Conservation (phyloP, 1,139 yeast genomes). For the Candida tunisiensis region DNA sequence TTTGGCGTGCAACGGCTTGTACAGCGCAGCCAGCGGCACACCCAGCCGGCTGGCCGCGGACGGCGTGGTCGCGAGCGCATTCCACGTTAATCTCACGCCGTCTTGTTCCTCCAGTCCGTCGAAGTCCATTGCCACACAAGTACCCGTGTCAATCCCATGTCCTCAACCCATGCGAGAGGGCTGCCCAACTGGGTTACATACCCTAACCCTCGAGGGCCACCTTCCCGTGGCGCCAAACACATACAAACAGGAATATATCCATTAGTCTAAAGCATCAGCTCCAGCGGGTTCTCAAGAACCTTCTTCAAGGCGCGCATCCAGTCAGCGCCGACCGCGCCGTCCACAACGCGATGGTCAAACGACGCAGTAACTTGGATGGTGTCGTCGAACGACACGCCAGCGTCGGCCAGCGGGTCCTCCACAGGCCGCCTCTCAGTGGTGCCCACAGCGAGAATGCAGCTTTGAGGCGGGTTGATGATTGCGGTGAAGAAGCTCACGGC, state of each 20-base stretch:
- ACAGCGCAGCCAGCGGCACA: conserved; percentile 46
- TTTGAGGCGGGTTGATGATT: conserved; percentile 95
- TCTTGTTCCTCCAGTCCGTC: conserved; percentile 48
- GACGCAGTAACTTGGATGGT: conserved; percentile 88
- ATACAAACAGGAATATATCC: conserved; percentile 16
- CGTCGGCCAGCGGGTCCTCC: conserved; percentile 80
- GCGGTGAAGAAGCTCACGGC: conserved; percentile 91
- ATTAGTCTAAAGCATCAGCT: conserved; percentile 48
- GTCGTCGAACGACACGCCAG: conserved; percentile 85
- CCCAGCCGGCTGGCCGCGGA: conserved; percentile 41
- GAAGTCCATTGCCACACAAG: conserved; percentile 32
- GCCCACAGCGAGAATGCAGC: conserved; percentile 86
- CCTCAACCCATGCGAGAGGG: no score
- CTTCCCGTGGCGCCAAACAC: conserved; percentile 1
- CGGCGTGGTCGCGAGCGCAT: conserved; percentile 41
- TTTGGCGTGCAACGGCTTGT: conserved; percentile 46
- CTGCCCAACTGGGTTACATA: no score
- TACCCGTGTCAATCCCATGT: no score
- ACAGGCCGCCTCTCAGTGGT: conserved; percentile 87
- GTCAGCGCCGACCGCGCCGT: conserved; percentile 97
- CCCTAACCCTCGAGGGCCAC: background rate
- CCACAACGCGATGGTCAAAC: conserved; percentile 93
- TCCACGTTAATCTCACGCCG: conserved; percentile 58
- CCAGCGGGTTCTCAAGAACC: conserved; percentile 90
- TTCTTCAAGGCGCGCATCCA: conserved; percentile 86